Conservation (phyloP, 2,329 filamentous ascomycete genomes). For the Hymenoscyphus albidus region DNA sequence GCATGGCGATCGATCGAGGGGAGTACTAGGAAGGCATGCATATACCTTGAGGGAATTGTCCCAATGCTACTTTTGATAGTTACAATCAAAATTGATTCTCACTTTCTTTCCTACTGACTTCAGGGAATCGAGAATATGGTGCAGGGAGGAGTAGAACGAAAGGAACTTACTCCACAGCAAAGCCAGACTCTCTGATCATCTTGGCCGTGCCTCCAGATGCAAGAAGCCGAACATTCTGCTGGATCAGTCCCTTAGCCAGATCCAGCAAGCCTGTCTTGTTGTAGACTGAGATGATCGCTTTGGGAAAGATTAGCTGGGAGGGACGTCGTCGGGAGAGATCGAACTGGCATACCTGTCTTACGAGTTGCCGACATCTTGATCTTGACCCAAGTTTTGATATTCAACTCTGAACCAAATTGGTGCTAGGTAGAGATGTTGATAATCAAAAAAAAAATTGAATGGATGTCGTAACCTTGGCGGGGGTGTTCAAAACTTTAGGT, state of each 20-base stretch:
- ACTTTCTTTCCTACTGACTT: constrained; percentile 1
- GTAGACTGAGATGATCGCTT: constrained; percentile 93
- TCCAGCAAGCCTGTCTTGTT: constrained; percentile 97
- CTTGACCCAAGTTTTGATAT: constrained; percentile 12
- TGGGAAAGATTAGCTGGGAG: constrained; percentile 14
- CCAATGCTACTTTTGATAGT: constrained; percentile 1
- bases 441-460: neutral
- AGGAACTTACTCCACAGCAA: constrained; percentile 81
- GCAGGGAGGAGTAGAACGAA: constrained; percentile 1
- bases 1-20: neutral
- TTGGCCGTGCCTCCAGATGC: constrained; percentile 93
- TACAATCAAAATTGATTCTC: neutral
- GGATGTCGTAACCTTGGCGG: constrained; percentile 4
- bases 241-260: constrained; percentile 82
- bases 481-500: neutral
- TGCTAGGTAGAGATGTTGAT: neutral
- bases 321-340: neutral
- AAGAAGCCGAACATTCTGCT: constrained; percentile 87
- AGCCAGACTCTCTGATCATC: constrained; percentile 94
- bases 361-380: constrained; percentile 25
- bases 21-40: neutral
- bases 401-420: constrained; percentile 1
- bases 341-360: constrained; percentile 22
- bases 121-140: constrained; percentile 4
- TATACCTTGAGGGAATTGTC: neutral